Evolutionary conservation across 805 yeast species (phyloP), one percentile per base, ranked within the genome.

Genomic region (Ogataea salicorniae): DNA sequence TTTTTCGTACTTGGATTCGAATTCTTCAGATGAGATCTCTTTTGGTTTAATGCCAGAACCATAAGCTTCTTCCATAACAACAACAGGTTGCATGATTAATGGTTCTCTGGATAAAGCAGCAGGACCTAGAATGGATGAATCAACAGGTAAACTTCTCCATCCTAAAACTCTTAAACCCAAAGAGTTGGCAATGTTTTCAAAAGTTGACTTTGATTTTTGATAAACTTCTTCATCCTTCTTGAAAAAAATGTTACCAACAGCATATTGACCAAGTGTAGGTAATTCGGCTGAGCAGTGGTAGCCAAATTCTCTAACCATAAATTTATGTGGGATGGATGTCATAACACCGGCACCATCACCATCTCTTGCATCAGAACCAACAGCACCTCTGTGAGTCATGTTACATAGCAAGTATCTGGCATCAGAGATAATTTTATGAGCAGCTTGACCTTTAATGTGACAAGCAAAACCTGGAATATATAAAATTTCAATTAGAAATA

Each of bases 301-400:
- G 59, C 79, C 79, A 66, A 91, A 91, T 71, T 92, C 98, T 66
- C 92, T 81, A 50, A 70, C 69, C 76, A 92, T 81, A 67, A 94
- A 88, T 55, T 79, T 82, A 71, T 91, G 97, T 34, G 97, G 97
- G 53, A 92, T 81, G 31, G 96, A 85, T 43, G 94, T 80, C 80
- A 92, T 81, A 52, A 92, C 89, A 68, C 99, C 99, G 26, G 99
- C 99, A 70, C 99, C 99, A 66, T 92, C 99, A 69, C 99, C 99
- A 66, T 92, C 97, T 60, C 90, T 81, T 20, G 97, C 95, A 63
- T 91, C 96, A 1, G 89, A 76, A 50, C 96, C 95, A 51, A 91
- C 97, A 37, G 98, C 98, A 64, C 99, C 99, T 72, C 99, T 82
- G 69, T 92, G 99, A 52, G 97, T 87, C 99, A 92, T 94, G 72